Conservation (phyloP, 2,329 filamentous ascomycete genomes). For the Xylaria multiplex region DNA sequence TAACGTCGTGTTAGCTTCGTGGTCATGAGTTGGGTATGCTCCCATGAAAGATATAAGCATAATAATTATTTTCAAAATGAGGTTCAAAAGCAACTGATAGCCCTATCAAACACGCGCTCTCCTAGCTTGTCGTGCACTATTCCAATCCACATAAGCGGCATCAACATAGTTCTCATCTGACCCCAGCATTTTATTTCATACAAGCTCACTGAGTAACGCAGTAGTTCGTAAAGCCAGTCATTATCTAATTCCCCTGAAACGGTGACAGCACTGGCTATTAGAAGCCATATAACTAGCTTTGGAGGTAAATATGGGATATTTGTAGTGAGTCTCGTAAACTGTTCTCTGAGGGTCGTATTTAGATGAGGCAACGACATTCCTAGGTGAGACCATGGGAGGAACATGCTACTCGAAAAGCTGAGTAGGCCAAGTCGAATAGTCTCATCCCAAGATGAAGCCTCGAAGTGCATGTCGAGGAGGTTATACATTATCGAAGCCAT, state of each 20-base stretch:
- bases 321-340: neutral
- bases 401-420: slow-evolving; percentile 52
- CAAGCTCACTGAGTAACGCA: neutral
- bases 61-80: neutral
- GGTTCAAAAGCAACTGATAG: neutral
- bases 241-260: neutral
- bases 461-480: slow-evolving; percentile 50
- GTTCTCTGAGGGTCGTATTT: slow-evolving; percentile 30
- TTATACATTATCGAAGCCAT: slow-evolving; percentile 56
- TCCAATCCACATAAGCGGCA: slow-evolving; percentile 48
- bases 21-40: too few relatives aligned
- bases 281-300: slow-evolving; percentile 6
- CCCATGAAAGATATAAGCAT: too few relatives aligned
- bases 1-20: too few relatives aligned
- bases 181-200: slow-evolving; percentile 34
- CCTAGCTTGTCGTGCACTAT: slow-evolving; percentile 47
- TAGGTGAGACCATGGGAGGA: slow-evolving; percentile 52
- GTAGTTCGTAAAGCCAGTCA: neutral
- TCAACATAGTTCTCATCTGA: slow-evolving; percentile 42
- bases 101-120: slow-evolving; percentile 42
- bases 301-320: neutral
- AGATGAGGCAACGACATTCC: slow-evolving; percentile 39
- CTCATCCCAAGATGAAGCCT: slow-evolving; percentile 47
- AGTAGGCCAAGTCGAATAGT: slow-evolving; percentile 53
- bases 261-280: neutral